Evolutionary conservation across 768 basidiomycete species (phyloP), one percentile per base, ranked within the genome.

Genomic region (Lepiota brunneoincarnata): DNA sequence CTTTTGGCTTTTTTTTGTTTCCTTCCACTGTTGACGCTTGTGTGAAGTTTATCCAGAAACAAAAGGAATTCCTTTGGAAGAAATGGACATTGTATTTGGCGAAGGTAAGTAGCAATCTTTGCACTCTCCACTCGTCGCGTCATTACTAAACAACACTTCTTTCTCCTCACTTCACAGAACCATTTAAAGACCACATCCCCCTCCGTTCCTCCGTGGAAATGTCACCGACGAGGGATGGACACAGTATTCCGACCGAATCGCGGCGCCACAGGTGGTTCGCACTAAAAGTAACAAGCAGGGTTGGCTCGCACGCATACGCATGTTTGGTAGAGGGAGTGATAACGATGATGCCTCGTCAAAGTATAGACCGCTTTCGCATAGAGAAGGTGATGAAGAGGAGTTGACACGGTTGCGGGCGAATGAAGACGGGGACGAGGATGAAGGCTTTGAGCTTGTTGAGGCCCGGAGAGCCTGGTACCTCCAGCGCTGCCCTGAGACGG

Each of bases 71-170:
- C 85, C 89, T 2, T 69, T 93, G 43, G 90, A 93, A 69, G 89
- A 92, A 64, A 89, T 93, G 83, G 91, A 93, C 62, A 80, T 78
- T 23, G 82, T 91, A 20, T 93, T 93, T 67, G 86, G 89, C 31
- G 89, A 92, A 82, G 86, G 86, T 83, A 56, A 23, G 64, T 59
- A 6, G 23, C 17, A 9, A 20, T 42, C 21, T 42, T 26, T 17
- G 17, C 12, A 11, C 4, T 4, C 23, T 21, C 42, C 34, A 15
- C 31, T 4, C 15, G 23, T 48, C 12, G 42, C 21, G 23, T 18
- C 24, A 34, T 43, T 21, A 35, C 12, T 26, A 20, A 38, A 39
- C 43, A 23, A 37, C n/a, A 15, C 36, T 4, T 6, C 11, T n/a
- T 17, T n/a, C 35, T 42, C 14, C 24, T 9, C 17, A 1, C 6